Base-by-base conservation (phyloP, 164 flowering plant genomes). In the Aristolochia contorta region DNA sequence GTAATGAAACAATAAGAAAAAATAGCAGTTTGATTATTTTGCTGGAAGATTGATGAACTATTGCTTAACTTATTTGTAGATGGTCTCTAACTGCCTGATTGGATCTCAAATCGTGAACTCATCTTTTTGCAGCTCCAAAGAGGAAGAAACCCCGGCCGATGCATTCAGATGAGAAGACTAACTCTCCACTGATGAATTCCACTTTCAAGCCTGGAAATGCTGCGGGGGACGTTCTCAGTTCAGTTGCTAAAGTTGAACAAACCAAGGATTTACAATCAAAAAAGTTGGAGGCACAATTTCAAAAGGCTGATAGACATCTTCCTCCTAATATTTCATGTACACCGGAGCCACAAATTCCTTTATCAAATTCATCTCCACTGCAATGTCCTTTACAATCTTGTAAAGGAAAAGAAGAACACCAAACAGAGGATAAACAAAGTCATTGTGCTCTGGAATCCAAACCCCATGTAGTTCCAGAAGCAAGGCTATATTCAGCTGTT, bases 81-180 rank as follows among this genome's bases (percentile, higher is more conserved):
- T 49, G 53, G n/a, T 19, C 53, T 19, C 22, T 49, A 20, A 49
- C 14, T 49, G 22, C 15, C 1, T 8, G 9, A 10, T 37, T 4
- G 43, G 12, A 37, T 37, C 43, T 37, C 43, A 37, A 37, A 10
- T 37, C 43, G 7, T 37, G n/a, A 21, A 10, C 15, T 43, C 12
- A 24, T 46, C 54, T 47, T 64, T 4, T 32, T 56, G 60, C 67
- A 64, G 67, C 59, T 57, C 67, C 67, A 16, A 56, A 64, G 54
- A 64, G 67, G 48, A 64, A 64, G 52, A 64, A 47, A 47, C 67
- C 67, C 15, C 30, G 60, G 47, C 37, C 53, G 20, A 53, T 57
- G 43, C 43, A 6, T 33, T 6, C 33, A 21, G 67, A 64, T 27
- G 54, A 56, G n/a, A 55, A 47, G 19, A 45, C n/a, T 27, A 47